Conservation (phyloP, 306 rosid species). For the Urtica urens region DNA sequence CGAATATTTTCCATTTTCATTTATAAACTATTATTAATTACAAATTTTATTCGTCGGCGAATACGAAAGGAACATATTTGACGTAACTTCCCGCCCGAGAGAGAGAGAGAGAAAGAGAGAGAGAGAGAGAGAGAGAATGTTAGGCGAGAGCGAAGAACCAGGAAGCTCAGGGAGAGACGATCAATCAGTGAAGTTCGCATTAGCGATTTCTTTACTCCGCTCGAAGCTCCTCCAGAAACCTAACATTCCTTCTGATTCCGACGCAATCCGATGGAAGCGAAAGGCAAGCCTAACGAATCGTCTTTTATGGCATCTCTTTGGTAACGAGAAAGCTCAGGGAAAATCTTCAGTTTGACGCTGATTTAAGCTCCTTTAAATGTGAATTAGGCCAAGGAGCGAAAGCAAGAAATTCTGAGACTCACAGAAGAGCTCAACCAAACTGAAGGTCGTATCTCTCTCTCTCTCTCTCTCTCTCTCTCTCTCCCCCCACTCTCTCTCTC, state of each 20-base stretch:
- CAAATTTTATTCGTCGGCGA: no score
- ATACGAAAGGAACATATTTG: no score
- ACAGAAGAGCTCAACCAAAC: constrained; percentile 63
- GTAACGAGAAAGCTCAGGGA: not conserved
- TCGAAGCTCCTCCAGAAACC: constrained; percentile 37
- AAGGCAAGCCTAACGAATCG: constrained; percentile 43
- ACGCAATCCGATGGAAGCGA: constrained; percentile 80
- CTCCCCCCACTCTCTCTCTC: no score
- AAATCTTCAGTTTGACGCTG: not conserved
- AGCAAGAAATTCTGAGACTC: constrained; percentile 66
- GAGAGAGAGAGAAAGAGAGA: not conserved
- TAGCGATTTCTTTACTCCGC: constrained; percentile 68
- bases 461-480: constrained; percentile 5
- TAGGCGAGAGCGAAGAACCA: constrained; percentile 15
- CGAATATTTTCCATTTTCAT: no score
- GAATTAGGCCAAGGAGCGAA: constrained; percentile 78
- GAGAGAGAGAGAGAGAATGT: constrained; percentile 24
- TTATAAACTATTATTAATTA: no score
- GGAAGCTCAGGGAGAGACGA: constrained; percentile 22
- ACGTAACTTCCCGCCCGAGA: no score
- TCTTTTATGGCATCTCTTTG: no score
- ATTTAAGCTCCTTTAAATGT: constrained; percentile 3
- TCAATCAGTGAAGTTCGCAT: constrained; percentile 55
- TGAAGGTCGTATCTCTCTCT: constrained; percentile 37
- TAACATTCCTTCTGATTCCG: constrained; percentile 31